A percentile compares a stretch with the other conserved stretches of the same genome.
phyloP scores from a whole-genome alignment of 352 stramenopile species.

The Albugo laibachii region DNA sequence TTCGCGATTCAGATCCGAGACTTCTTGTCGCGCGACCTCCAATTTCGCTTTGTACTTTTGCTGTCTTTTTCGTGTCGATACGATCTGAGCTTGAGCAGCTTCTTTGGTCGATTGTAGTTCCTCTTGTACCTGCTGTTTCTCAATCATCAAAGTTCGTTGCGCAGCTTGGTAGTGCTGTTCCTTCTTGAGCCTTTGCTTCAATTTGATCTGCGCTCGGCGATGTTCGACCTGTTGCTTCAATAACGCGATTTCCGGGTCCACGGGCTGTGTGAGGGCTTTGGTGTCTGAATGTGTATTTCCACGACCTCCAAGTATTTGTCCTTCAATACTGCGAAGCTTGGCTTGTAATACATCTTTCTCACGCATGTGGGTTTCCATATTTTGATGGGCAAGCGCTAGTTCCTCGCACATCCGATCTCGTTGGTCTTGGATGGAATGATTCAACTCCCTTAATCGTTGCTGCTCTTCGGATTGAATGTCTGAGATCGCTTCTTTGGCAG shows the following conservation, averaged over 20 bases:
- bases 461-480: slow-evolving; percentile 41
- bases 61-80: slow-evolving; percentile 36
- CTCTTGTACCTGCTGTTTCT: slow-evolving; percentile 56
- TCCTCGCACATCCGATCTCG: slow-evolving; percentile 53
- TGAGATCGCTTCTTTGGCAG: slow-evolving; percentile 62
- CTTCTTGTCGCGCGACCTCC: slow-evolving; percentile 56
- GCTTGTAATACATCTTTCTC: slow-evolving; percentile 36
- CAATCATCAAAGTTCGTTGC: slow-evolving; percentile 25
- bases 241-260: slow-evolving; percentile 48
- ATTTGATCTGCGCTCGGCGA: slow-evolving; percentile 49
- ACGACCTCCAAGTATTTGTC: slow-evolving; percentile 47
- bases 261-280: neutral
- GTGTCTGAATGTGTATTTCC: slow-evolving; percentile 3
- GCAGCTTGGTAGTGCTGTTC: slow-evolving; percentile 41
- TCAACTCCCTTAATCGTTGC: slow-evolving; percentile 38
- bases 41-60: slow-evolving; percentile 46
- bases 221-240: slow-evolving; percentile 73
- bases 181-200: slow-evolving; percentile 53
- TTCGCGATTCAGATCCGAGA: slow-evolving; percentile 65
- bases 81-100: slow-evolving; percentile 28
- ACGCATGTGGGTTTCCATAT: slow-evolving; percentile 34
- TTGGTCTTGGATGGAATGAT: slow-evolving; percentile 40
- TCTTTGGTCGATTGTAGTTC: slow-evolving; percentile 57
- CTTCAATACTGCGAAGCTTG: slow-evolving; percentile 67
- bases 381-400: slow-evolving; percentile 43